These are phyloP conservation scores for Porphyrellus cyaneotinctus DNA, from an alignment of 768 basidiomycete species.

Conservation along the genomic window DNA sequence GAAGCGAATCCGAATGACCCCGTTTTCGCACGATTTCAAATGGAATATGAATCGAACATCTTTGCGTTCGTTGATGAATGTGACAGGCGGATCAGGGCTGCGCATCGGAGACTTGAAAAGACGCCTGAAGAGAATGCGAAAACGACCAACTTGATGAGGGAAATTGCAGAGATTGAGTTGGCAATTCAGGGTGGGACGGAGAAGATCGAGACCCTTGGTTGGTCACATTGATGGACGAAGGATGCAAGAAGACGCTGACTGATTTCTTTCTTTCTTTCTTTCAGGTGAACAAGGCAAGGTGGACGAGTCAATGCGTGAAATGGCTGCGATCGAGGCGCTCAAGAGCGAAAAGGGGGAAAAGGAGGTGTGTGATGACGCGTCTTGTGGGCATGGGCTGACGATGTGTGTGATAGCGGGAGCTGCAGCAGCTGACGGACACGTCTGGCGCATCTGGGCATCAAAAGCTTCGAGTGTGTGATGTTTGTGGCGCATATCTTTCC, in stretches of 20 bases:
- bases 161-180: conserved; percentile 98
- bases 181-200: conserved; percentile 98
- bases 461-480: conserved; percentile 99
- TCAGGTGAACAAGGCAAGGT: conserved; percentile 98
- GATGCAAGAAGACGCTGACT: not conserved
- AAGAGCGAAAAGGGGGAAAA: conserved; percentile 96
- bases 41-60: conserved; percentile 94
- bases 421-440: conserved; percentile 95
- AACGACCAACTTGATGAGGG: conserved; percentile 97
- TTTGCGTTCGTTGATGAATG: conserved; percentile 97
- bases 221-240: conserved; percentile 24
- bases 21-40: conserved; percentile 83
- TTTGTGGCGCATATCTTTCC: conserved; percentile 98
- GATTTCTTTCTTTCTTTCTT: not conserved
- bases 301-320: conserved; percentile 96
- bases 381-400: conserved; percentile 3
- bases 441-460: conserved; percentile 99
- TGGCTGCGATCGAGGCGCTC: conserved; percentile 95
- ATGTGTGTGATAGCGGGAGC: conserved; percentile 60
- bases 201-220: conserved; percentile 92
- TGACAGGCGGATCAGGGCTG: conserved; percentile 90
- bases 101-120: conserved; percentile 95
- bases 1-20: conserved; percentile 75
- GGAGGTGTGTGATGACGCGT: conserved; percentile 52
- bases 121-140: conserved; percentile 99